Evolutionary conservation across 2,329 filamentous ascomycete genomes (phyloP), one percentile per base, ranked within the genome.

Genomic region (Colletotrichum sp.): DNA sequence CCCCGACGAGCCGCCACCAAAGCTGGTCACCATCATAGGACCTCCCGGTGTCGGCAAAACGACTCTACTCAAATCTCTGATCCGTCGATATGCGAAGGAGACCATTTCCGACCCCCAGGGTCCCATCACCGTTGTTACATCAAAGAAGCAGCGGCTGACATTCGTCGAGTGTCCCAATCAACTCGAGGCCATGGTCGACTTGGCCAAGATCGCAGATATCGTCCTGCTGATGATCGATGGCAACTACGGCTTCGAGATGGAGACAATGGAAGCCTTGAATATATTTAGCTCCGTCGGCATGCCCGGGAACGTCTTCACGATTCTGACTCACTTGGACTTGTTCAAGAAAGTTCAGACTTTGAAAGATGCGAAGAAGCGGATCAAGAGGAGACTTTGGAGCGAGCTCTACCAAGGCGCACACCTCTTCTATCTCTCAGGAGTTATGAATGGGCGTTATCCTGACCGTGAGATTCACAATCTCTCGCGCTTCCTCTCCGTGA

Each of bases 221-320:
- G 95, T 99, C 7, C 90, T 99, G 66, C 90, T 99, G 72, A 97
- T 99, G 95, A 99, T 99, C 80, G 97, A 99, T 83, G 98, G 97
- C 72, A 99, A 99, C 86, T 99, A 95, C 82, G 98, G 97, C 16
- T 99, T 99, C 83, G 97, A 99, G 87, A 99, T 99, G 97, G 97
- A 99, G 89, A 99, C 97, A 0, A 99, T 99, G 97, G 97, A 99
- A 86, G 99, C 99, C 77, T 88, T 99, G 82, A 99, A 98, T 80
- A 93, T 98, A 21, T 89, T 99, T 67, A 94, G 95, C n/a, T 92
- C 95, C 4, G 98, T 95, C 34, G 97, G 97, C 84, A 99, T 99
- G 96, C 97, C 98, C 1, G 96, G 97, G 79, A 99, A 99, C 81
- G 96, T 99, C 49, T 99, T 99, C 83, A 97, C 97, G 69, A 96